Base-by-base conservation (phyloP, 345 rosid species). In the Gossypium anomalum region DNA sequence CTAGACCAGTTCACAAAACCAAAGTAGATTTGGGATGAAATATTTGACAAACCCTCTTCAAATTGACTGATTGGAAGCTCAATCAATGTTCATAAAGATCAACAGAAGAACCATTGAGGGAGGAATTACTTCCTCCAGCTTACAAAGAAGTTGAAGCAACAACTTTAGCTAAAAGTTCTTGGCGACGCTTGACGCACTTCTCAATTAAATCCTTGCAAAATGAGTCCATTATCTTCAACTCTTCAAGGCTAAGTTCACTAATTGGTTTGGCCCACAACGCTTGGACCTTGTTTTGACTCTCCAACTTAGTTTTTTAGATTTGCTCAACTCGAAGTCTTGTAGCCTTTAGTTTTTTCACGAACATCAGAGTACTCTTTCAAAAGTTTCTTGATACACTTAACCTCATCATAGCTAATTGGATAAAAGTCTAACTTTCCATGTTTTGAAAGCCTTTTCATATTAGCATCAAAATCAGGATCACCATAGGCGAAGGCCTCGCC, bases 191-290 rank as follows among this genome's bases (percentile, higher is more conserved):
- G 12, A 3, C 11, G 20, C 72, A 23, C 16, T 38, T 49, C 58
- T 2, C 59, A 0, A n/a, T 1, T 11, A 23, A 0, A 2, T 62
- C 57, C 15, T 12, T 44, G 65, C 75, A 0, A 2, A 5, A 7
- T 0, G 41, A 12, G 2, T 55, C 22, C 48, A 71, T 13, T 2
- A 44, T 38, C 17, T 5, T 0, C 44, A 72, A 3, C 66, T 80
- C 80, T 15, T 69, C 22, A 23, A 29, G 1, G 73, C 8, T 78
- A 45, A 80, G 76, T 10, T 80, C 74, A 13, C 70, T 70, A 22
- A 75, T 1, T 12, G 78, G 78, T 22, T 25, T 75, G 4, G n/a
- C n/a, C 9, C 52, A 2, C 66, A 73, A 29, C 12, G 13, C 7
- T n/a, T 29, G 22, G 23, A 0, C 7, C 25, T 17, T 19, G 1